Evolutionary conservation across 83 land plant species (phyloP), one percentile per base, ranked within the genome.

Genomic region (Diphasiastrum complanatum): DNA sequence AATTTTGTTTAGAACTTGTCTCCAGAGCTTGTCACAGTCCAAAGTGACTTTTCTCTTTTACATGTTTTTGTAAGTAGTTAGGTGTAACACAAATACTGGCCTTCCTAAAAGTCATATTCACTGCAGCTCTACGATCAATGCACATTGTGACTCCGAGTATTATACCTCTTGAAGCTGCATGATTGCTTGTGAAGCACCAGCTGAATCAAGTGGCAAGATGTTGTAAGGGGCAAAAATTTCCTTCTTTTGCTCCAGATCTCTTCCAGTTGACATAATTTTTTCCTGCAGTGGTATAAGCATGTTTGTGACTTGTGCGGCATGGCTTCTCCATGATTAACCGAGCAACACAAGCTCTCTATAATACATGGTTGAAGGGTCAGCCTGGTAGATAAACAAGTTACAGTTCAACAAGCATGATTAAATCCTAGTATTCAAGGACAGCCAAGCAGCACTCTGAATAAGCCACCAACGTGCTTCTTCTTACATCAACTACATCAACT

Each of bases 91-190:
- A 40, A 8, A n/a, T 27, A 33, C 35, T 36, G 26, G 3, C 5
- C 28, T 2, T 14, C 4, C 25, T 18, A 64, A 46, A 41, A 4
- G 36, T 59, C 47, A 20, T 51, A 10, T 38, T 2, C 1, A 49
- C 33, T 4, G 25, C 22, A 12, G 82, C 82, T 76, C 70, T 61
- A 25, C 64, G 48, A 51, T 38, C 71, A 51, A 37, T 20, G 23
- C 5, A 19, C 23, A 3, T 4, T 14, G 35, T 45, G 4, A 3
- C 32, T 10, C n/a, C 46, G 45, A 19, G 2, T 18, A 62, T 29
- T 2, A 14, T 10, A 84, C 88, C 85, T 84, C 88, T 25, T 79
- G 74, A 33, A 84, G 75, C 64, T 84, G 66, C 88, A 84, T 84
- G 28, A 84, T 84, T 25, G 82, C 67, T 60, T 82, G 71, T 26